Conservation (phyloP, 1,139 yeast species). For the Hanseniaspora sp. region DNA sequence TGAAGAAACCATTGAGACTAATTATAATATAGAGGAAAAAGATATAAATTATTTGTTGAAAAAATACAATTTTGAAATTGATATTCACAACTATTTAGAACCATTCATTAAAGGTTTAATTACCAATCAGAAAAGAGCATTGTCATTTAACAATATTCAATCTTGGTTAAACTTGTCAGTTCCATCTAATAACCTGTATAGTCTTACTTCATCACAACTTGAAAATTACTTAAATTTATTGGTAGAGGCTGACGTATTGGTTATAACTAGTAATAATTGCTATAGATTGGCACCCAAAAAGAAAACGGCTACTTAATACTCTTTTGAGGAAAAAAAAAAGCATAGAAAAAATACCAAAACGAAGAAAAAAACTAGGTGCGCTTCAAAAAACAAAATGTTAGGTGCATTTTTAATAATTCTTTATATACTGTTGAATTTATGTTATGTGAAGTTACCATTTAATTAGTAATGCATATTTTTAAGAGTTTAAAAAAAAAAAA, state of each 20-base stretch:
- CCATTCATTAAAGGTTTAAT: conserved; percentile 47
- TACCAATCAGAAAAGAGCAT: conserved; percentile 39
- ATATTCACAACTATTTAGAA: conserved; percentile 20
- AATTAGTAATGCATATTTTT: too few relatives aligned
- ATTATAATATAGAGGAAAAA: neutral
- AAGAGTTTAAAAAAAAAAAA: too few relatives aligned
- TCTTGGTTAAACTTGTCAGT: conserved; percentile 44
- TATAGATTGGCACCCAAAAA: conserved; percentile 17
- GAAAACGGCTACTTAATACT: neutral
- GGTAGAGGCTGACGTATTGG: conserved; percentile 38
- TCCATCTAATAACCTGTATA: conserved; percentile 39
- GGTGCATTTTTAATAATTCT: too few relatives aligned
- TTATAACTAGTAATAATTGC: conserved; percentile 17
- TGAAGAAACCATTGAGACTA: neutral
- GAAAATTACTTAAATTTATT: conserved; percentile 33
- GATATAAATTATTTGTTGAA: conserved; percentile 16
- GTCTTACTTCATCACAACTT: conserved; percentile 30
- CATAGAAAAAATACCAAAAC: too few relatives aligned
- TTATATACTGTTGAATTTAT: too few relatives aligned
- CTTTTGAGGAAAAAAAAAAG: too few relatives aligned
- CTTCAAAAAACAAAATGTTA: too few relatives aligned
- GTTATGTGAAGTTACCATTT: too few relatives aligned
- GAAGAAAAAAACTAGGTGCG: too few relatives aligned
- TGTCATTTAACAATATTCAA: conserved; percentile 42
- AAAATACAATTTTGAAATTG: conserved; percentile 16